A percentile compares a stretch with the other conserved stretches of the same genome.
Evolutionary conservation across 148 eudicot genomes (phyloP).

Genomic region (Cornus kousa): DNA sequence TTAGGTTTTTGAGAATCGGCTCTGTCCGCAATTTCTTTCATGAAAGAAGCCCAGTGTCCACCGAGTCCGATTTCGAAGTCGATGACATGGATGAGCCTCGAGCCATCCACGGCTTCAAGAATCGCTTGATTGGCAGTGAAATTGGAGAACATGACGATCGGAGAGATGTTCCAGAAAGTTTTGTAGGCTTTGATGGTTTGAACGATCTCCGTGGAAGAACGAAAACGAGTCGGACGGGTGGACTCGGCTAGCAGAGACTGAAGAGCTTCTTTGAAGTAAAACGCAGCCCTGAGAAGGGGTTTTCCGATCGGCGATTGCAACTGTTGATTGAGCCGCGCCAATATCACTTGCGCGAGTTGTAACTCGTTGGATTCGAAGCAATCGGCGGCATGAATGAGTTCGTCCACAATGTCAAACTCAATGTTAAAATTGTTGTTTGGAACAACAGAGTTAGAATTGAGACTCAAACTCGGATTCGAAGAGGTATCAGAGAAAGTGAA

Average conservation of each 20-base stretch:
- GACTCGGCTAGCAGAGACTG: conserved; percentile 46
- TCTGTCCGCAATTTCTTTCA: conserved; percentile 73
- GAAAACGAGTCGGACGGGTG: conserved; percentile 25
- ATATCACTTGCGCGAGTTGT: conserved; percentile 55
- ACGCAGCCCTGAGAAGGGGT: conserved; percentile 81
- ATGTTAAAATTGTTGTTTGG: conserved; percentile 14
- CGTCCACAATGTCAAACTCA: conserved; percentile 72
- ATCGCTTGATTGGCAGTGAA: conserved; percentile 89
- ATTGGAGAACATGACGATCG: conserved; percentile 74
- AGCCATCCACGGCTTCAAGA: conserved; percentile 74
- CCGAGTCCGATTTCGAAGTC: conserved; percentile 93
- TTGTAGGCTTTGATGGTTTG: conserved; percentile 73
- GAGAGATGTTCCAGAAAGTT: conserved; percentile 68
- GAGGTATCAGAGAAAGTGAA: conserved; percentile 26
- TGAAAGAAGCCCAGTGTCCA: conserved; percentile 90
- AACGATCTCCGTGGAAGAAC: conserved; percentile 49
- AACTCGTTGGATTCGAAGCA: conserved; percentile 70
- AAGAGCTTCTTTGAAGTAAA: conserved; percentile 87
- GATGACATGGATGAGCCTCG: conserved; percentile 61
- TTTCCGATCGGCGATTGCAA: conserved; percentile 65
- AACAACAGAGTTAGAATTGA: conserved; percentile 22
- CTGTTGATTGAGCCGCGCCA: conserved; percentile 80
- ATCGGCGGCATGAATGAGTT: conserved; percentile 68
- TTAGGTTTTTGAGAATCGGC: conserved; percentile 31
- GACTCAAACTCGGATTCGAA: conserved; percentile 18